Evolutionary conservation across 768 basidiomycete genomes (phyloP).

Genomic region (Cystobasidiopsis lactophilus): DNA sequence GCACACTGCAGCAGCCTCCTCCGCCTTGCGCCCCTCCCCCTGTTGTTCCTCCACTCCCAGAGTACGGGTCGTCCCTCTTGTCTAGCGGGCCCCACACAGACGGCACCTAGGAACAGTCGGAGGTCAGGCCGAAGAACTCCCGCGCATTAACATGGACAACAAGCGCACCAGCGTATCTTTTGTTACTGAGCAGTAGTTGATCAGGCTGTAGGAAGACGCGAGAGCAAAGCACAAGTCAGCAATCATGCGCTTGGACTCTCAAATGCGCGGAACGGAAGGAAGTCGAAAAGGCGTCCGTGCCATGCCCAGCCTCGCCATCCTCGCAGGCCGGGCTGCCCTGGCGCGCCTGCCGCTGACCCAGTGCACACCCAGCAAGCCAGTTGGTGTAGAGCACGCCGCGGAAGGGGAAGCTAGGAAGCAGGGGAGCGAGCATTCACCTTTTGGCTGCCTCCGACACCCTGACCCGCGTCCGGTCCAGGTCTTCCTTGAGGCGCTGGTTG

Average conservation of each 20-base stretch:
- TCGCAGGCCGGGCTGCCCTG: no score
- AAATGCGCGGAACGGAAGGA: neutral
- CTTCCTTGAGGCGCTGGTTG: slow-evolving; percentile 73
- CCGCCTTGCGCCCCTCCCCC: slow-evolving; percentile 19
- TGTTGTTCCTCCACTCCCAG: slow-evolving; percentile 35
- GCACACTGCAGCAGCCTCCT: slow-evolving; percentile 21
- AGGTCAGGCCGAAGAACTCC: slow-evolving; percentile 4
- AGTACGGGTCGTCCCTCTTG: slow-evolving; percentile 79
- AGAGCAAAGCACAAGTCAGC: neutral
- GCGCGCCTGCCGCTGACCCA: no score
- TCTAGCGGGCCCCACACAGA: slow-evolving; percentile 94
- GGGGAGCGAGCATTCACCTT: slow-evolving; percentile 36
- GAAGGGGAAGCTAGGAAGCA: no score
- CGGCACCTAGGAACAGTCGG: slow-evolving; percentile 39
- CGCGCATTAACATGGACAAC: slow-evolving; percentile 2
- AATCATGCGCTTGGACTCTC: no score
- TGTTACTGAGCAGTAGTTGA: slow-evolving; percentile 81
- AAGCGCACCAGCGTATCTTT: slow-evolving; percentile 65
- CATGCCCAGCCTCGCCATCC: no score
- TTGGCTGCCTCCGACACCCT: slow-evolving; percentile 76
- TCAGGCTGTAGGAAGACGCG: slow-evolving; percentile 38
- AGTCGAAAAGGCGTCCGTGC: neutral
- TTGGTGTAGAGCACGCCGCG: no score
- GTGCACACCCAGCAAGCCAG: no score
- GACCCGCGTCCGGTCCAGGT: slow-evolving; percentile 68